Evolutionary conservation across 768 basidiomycete genomes (phyloP).

Genomic region (Tulasnella sp.): DNA sequence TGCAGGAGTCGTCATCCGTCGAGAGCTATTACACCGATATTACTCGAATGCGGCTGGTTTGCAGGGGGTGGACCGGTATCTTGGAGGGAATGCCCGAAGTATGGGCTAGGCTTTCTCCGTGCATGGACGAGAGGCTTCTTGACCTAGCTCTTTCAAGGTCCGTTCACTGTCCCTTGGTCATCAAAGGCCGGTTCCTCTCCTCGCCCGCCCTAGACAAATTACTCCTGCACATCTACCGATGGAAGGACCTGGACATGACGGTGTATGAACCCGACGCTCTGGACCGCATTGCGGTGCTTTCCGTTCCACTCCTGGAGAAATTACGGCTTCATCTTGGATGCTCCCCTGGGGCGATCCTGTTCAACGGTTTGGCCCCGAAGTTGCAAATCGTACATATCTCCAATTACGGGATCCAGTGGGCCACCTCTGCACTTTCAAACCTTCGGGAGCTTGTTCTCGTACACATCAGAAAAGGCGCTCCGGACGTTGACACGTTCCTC

Average conservation of each 20-base stretch:
- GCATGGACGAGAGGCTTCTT: background rate
- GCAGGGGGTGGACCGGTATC: background rate
- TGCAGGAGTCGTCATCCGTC: background rate
- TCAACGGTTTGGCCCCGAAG: background rate
- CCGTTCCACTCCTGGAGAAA: background rate
- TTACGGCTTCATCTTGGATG: background rate
- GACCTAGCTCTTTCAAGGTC: background rate
- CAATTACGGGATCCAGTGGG: background rate
- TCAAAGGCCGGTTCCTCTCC: background rate
- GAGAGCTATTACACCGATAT: background rate
- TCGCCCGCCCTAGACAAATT: background rate
- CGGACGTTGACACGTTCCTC: background rate
- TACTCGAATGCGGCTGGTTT: background rate
- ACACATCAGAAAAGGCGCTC: background rate
- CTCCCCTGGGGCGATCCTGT: background rate
- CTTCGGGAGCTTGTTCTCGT: background rate
- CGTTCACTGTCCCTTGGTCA: background rate
- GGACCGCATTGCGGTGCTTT: background rate
- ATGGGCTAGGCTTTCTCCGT: background rate
- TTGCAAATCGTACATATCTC: background rate
- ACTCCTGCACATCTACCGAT: background rate
- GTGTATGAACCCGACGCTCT: background rate
- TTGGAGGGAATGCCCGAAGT: background rate
- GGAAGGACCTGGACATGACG: background rate
- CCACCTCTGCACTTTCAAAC: background rate